Evolutionary conservation across 1,284 basidiomycete species (phyloP).

Genomic region (Trichosporon asahii): DNA sequence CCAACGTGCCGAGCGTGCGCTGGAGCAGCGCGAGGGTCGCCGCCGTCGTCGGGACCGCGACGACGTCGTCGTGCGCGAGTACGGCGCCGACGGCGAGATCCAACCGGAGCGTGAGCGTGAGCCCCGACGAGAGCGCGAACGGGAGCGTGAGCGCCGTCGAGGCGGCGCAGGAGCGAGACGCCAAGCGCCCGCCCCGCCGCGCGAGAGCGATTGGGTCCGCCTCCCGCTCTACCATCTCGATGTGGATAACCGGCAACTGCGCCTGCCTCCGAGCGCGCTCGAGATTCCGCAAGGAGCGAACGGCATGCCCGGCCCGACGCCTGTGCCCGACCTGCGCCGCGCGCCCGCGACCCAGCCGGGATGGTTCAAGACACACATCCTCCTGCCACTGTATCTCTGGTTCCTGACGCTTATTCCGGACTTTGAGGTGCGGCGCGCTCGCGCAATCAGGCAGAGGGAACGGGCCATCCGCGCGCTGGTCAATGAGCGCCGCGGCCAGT

Average conservation of each 20-base stretch:
- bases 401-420: conserved; percentile 45
- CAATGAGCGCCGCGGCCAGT: not conserved
- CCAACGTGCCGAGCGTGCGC: not conserved
- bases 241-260: conserved; percentile 32
- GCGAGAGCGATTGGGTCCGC: not conserved
- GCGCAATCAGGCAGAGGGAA: conserved; percentile 40
- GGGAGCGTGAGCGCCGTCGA: not conserved
- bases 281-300: not conserved
- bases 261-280: conserved; percentile 25
- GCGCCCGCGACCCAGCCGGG: conserved; percentile 12
- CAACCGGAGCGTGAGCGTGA: not conserved
- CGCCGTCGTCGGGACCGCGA: conserved; percentile 4
- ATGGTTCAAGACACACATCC: conserved; percentile 31
- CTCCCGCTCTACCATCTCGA: conserved; percentile 29
- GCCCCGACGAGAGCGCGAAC: not conserved
- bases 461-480: conserved; percentile 40
- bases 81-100: conserved; percentile 1
- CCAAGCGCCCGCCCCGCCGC: not conserved
- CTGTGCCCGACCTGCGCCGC: conserved; percentile 10
- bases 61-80: not conserved
- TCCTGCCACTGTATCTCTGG: conserved; percentile 44
- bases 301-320: not conserved
- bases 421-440: conserved; percentile 37
- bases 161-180: not conserved
- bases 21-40: not conserved